Evolutionary conservation across 352 stramenopile genomes (phyloP).

Genomic region (Aphanomyces euteiches): DNA sequence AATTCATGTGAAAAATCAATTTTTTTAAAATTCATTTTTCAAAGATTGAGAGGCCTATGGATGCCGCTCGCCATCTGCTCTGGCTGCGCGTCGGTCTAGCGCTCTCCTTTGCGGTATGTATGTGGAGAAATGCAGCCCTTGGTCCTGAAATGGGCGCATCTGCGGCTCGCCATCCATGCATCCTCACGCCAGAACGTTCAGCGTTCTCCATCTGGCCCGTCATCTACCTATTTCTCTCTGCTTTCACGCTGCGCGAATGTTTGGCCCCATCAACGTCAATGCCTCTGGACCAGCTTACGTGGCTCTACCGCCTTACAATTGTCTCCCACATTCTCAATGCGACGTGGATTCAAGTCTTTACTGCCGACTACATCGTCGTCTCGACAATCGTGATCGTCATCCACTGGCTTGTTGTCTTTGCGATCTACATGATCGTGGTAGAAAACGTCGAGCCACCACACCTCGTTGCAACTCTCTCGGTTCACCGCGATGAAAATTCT

Average conservation of each 20-base stretch:
- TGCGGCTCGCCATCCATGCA: constrained; percentile 59
- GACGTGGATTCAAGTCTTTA: constrained; percentile 66
- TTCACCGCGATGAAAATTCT: constrained; percentile 45
- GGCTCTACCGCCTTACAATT: constrained; percentile 53
- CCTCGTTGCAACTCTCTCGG: constrained; percentile 42
- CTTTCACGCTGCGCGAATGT: constrained; percentile 59
- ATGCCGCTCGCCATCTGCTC: neutral
- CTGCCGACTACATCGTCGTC: constrained; percentile 56
- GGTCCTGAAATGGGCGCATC: constrained; percentile 50
- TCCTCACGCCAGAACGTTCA: constrained; percentile 71
- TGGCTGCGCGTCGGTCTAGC: neutral
- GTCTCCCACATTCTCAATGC: constrained; percentile 67
- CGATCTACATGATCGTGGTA: constrained; percentile 52
- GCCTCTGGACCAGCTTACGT: constrained; percentile 41
- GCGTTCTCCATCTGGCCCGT: constrained; percentile 77
- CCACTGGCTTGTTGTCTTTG: constrained; percentile 59
- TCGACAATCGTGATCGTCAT: constrained; percentile 50
- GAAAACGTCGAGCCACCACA: constrained; percentile 45
- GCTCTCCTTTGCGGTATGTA: neutral
- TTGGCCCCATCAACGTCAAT: constrained; percentile 57
- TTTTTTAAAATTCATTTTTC: no score
- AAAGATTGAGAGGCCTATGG: no score
- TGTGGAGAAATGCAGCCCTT: neutral
- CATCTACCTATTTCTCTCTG: constrained; percentile 66
- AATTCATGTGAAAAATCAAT: no score